Evolutionary conservation across 1,284 basidiomycete species (phyloP).

Genomic region (Pseudozyma hubeiensis): DNA sequence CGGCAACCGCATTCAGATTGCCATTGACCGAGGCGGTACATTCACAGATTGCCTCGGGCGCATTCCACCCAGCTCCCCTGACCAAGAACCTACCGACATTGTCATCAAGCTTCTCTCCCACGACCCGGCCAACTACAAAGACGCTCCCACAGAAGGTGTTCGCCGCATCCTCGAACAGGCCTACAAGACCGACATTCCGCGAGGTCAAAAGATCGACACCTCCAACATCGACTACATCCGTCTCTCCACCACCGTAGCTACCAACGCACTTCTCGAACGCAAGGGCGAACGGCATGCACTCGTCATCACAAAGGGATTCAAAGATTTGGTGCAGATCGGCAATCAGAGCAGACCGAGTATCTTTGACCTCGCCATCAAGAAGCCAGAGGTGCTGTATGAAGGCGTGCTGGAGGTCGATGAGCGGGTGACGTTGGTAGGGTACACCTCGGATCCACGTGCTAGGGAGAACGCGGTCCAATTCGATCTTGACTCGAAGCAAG

Average conservation of each 20-base stretch:
- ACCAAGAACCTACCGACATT: conserved; percentile 57
- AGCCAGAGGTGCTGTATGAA: conserved; percentile 82
- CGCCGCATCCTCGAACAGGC: conserved; percentile 86
- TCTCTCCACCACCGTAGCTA: conserved; percentile 93
- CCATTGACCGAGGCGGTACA: conserved; percentile 67
- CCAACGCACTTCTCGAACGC: conserved; percentile 93
- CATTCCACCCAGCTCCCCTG: conserved; percentile 30
- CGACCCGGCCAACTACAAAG: conserved; percentile 80
- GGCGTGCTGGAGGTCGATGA: conserved; percentile 89
- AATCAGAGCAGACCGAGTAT: conserved; percentile 90
- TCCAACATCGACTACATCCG: conserved; percentile 92
- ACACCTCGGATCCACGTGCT: conserved; percentile 85
- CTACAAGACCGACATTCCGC: conserved; percentile 76
- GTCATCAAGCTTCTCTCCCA: conserved; percentile 70
- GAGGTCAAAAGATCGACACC: conserved; percentile 78
- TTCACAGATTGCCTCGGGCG: conserved; percentile 66
- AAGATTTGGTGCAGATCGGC: conserved; percentile 87
- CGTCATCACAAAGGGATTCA: conserved; percentile 90
- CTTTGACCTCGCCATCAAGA: conserved; percentile 71
- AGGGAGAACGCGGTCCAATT: conserved; percentile 73
- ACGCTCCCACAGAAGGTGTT: conserved; percentile 95
- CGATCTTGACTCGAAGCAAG: conserved; percentile 27
- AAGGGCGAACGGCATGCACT: conserved; percentile 92
- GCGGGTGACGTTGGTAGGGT: conserved; percentile 91
- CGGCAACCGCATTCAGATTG: conserved; percentile 52